Conservation (phyloP, 345 rosid genomes). For the Sonneratia alba region DNA sequence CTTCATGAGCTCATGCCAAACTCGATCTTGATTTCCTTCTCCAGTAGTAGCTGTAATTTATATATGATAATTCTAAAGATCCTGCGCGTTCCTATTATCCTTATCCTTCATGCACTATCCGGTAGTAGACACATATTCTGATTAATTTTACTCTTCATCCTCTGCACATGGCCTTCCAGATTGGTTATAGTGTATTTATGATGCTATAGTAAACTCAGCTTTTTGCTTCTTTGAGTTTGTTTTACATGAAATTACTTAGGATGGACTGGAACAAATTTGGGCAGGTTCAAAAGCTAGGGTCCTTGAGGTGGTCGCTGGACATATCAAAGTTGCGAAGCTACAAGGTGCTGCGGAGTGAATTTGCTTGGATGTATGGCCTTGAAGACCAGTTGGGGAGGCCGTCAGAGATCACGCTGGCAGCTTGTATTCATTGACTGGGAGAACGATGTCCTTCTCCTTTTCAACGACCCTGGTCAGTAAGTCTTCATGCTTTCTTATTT, state of each 20-base stretch:
- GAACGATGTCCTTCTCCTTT: slow-evolving; percentile 46
- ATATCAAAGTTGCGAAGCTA: slow-evolving; percentile 43
- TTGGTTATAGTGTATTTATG: background rate
- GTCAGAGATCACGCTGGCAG: slow-evolving; percentile 57
- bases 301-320: slow-evolving; percentile 43
- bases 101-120: no score
- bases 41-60: no score
- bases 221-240: background rate
- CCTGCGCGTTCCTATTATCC: no score
- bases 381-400: slow-evolving; percentile 47
- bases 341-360: slow-evolving; percentile 38
- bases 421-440: slow-evolving; percentile 49
- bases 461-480: slow-evolving; percentile 49
- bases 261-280: background rate
- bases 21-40: no score
- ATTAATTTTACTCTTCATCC: background rate
- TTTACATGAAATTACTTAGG: background rate
- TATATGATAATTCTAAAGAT: no score
- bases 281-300: slow-evolving; percentile 38
- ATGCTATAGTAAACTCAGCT: background rate
- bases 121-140: no score
- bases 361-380: slow-evolving; percentile 37
- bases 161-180: background rate
- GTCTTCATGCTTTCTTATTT: slow-evolving; percentile 5
- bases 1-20: no score